These are phyloP conservation scores for Forsythia suspensa DNA, from an alignment of 257 asterid species.

Conservation along the genomic window DNA sequence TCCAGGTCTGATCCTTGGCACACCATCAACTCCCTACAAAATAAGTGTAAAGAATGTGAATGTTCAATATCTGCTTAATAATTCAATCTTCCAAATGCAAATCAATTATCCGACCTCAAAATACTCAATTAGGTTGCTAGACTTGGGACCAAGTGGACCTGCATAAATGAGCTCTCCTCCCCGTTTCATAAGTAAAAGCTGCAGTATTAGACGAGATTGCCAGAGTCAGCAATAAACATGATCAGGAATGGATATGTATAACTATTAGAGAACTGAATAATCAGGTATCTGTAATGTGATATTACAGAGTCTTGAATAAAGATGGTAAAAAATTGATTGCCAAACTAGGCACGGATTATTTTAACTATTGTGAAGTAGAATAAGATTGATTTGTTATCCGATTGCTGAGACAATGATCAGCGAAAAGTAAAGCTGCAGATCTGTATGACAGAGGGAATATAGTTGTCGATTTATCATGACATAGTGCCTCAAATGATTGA, in stretches of 20 bases:
- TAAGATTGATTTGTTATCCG: not conserved
- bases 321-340: not conserved
- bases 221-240: slow-evolving; percentile 23
- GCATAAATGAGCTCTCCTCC: slow-evolving; percentile 97
- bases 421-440: not conserved
- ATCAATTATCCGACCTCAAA: slow-evolving; percentile 61
- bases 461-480: not conserved
- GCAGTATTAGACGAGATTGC: slow-evolving; percentile 32
- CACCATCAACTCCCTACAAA: slow-evolving; percentile 73
- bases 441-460: not conserved
- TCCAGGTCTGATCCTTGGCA: slow-evolving; percentile 72
- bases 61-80: slow-evolving; percentile 6
- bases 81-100: slow-evolving; percentile 14
- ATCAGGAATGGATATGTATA: not conserved
- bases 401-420: slow-evolving; percentile 1
- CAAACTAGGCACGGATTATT: not conserved
- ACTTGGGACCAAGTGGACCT: slow-evolving; percentile 88
- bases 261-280: slow-evolving; percentile 8
- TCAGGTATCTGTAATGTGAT: not conserved
- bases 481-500: not conserved
- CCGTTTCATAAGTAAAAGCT: slow-evolving; percentile 92
- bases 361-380: not conserved
- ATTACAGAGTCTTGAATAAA: slow-evolving; percentile 4
- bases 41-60: slow-evolving; percentile 14
- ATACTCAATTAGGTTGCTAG: slow-evolving; percentile 73